Conservation (phyloP, 2,329 filamentous ascomycete species). For the Samsoniella hepiali region DNA sequence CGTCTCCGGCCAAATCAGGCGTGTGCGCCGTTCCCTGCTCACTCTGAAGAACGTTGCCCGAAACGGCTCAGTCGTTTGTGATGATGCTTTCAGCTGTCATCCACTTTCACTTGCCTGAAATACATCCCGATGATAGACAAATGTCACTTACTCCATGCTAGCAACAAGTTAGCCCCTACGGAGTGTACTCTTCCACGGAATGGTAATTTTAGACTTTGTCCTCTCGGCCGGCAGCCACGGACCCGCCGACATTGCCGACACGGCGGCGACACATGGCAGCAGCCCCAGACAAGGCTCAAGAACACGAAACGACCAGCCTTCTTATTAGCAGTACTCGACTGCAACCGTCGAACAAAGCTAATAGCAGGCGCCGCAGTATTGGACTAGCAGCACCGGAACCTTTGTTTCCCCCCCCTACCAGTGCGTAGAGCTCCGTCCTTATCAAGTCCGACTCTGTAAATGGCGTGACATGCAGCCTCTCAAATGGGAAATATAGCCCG, state of each 20-base stretch:
- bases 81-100: neutral
- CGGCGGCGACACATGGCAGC: neutral
- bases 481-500: neutral
- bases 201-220: neutral
- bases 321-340: neutral
- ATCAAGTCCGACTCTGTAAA: neutral
- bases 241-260: neutral
- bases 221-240: conserved; percentile 11
- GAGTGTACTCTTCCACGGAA: neutral
- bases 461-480: neutral
- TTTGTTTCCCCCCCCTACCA: no score
- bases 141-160: no score
- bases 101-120: neutral
- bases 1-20: neutral
- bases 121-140: no score
- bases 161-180: no score
- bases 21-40: neutral
- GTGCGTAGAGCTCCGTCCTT: neutral
- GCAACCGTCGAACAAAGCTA: neutral
- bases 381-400: no score
- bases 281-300: neutral
- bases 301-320: neutral
- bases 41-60: neutral
- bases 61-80: neutral
- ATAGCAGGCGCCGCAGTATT: neutral